Base-by-base conservation (phyloP, 345 rosid genomes). In the Noccaea caerulescens region DNA sequence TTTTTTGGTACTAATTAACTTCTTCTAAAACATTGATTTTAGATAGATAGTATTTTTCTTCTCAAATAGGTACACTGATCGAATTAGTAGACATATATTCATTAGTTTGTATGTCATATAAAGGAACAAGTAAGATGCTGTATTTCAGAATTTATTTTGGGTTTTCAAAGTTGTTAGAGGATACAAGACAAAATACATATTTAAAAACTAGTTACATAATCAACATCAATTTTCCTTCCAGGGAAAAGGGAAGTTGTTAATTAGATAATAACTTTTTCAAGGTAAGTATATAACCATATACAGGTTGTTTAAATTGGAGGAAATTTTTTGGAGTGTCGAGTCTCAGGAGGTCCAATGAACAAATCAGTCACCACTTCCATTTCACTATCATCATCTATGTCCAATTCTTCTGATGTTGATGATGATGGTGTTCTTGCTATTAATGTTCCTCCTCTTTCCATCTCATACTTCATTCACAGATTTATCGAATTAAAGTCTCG, bases 291-390 rank as follows among this genome's bases (percentile, higher is more conserved):
- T 56, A 73, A 47, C 8, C 39, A 50, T 43, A 18, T 32, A 52
- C 30, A 27, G 30, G 30, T 27, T 27, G 30, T 27, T 75, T 75
- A 75, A 13, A 62, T 68, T 27, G 73, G 51, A 61, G n/a, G 44
- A 62, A 62, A 16, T 16, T 70, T 76, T 76, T 76, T 76, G 62
- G 27, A 49, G 42, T 57, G 72, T 58, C 86, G 67, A 25, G 76
- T 63, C 71, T 82, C 79, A 2, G 91, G 93, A 61, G 72, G 93
- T 53, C 97, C 96, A 46, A 88, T 88, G 79, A 75, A 83, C 82
- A 91, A 75, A 73, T 82, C 85, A 6, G 97, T 91, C 83, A 82
- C 96, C 63, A 91, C 96, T 68, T 91, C 91, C 82, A 82, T 73
- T 42, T 45, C 72, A 51, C 32, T 67, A 42, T 49, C 61, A 50